Evolutionary conservation across 805 yeast species (phyloP), one percentile per base, ranked within the genome.

Genomic region (Yamadazyma paraphyllophila): DNA sequence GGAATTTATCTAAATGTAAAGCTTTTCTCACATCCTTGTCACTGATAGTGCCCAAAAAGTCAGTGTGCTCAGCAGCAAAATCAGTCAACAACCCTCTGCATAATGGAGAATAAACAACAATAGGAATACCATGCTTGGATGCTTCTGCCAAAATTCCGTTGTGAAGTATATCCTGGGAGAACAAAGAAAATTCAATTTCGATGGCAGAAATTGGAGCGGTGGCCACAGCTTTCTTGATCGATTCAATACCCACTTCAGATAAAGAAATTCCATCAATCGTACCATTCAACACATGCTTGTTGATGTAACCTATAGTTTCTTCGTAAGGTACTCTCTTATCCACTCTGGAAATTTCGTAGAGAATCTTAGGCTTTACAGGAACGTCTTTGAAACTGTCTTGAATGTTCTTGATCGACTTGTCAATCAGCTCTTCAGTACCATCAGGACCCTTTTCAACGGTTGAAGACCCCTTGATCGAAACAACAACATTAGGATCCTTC

Each of bases 41-140:
- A n/a, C 20, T 15, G 13, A 50, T 26, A 26, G 41, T 36, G 9
- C 20, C 10, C 8, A 50, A 24, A 27, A 37, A 47, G 26, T 65
- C 62, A 11, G 59, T 48, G 14, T 65, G 56, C 4, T 74, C 63
- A 27, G 65, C 80, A 44, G 82, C 64, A 30, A 57, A 51, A 46
- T 94, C 96, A 2, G 92, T 82, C 45, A 90, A 73, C 49, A 83
- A 68, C 1, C 96, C 97, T 56, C 87, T 76, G 10, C 90, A 83
- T 46, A 91, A 73, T 27, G 97, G 97, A 24, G 96, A 85, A 64
- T 90, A 90, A 16, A 90, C 87, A 46, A 88, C 71, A 26, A 88
- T 70, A 12, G 94, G 85, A 45, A 90, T 77, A 11, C 71, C 71
- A 29, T 74, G 65, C 49, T 83, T 80, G 15, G 77, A 74, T 51